Conservation (phyloP, 768 basidiomycete species). For the Agaricus bisporus region DNA sequence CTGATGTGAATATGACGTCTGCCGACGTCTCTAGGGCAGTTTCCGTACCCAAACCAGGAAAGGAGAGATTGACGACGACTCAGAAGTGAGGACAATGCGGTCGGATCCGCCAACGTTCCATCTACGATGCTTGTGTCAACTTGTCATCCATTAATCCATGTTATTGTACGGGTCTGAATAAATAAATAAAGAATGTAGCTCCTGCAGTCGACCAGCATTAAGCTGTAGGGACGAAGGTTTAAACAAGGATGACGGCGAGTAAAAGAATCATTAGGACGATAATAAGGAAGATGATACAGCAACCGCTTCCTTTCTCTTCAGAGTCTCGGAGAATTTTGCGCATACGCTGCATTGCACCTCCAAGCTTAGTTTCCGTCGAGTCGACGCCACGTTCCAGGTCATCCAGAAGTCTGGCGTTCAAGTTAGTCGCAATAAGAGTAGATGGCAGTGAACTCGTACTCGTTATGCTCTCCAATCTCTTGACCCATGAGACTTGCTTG, state of each 20-base stretch:
- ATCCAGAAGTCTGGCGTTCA: constrained; percentile 59
- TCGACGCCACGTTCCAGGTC: constrained; percentile 76
- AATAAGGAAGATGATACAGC: constrained; percentile 84
- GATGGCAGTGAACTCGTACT: constrained; percentile 40
- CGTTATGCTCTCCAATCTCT: constrained; percentile 88
- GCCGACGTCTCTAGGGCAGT: constrained; percentile 32
- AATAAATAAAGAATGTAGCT: not conserved
- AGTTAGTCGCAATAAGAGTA: not conserved
- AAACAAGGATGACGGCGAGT: constrained; percentile 74
- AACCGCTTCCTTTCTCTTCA: constrained; percentile 86
- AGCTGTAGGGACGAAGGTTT: constrained; percentile 1
- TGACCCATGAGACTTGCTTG: constrained; percentile 94
- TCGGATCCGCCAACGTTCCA: not conserved
- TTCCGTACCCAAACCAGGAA: constrained; percentile 27
- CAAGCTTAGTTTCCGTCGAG: constrained; percentile 57
- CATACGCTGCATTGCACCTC: constrained; percentile 60
- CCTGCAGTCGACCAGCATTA: too few species aligned
- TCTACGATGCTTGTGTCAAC: too few species aligned
- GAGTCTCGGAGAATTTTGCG: constrained; percentile 80
- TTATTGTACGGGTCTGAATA: too few species aligned
- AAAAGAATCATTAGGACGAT: constrained; percentile 73
- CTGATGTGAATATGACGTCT: constrained; percentile 31
- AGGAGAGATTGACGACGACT: constrained; percentile 9
- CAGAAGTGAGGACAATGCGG: not conserved
- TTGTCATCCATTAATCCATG: too few species aligned